Base-by-base conservation (phyloP, 768 basidiomycete genomes). In the Boletus bicolor region DNA sequence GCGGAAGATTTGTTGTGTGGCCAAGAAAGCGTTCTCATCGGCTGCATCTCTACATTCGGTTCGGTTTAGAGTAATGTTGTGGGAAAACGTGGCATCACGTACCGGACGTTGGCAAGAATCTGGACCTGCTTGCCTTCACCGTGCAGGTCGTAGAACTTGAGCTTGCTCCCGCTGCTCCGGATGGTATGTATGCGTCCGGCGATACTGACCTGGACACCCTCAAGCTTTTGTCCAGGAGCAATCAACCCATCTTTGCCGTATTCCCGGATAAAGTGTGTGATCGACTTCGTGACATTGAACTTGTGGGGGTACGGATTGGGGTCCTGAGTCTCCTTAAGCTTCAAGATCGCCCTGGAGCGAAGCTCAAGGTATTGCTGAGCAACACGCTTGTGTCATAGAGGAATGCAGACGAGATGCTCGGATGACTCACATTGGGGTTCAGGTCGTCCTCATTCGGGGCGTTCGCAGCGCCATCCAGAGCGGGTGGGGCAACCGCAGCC, bases 221-320 rank as follows among this genome's bases (percentile, higher is more conserved):
- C 80, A 2, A 91, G 76, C 76, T 85, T 87, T 66, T 77, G 75
- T 24, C 90, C 91, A 24, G 85, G 61, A 4, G 77, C 64, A 57
- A 96, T 83, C 72, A 82, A 80, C 50, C 87, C 90, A 48, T 91
- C 88, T 8, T 63, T 24, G 28, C 90, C 89, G 65, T 91, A 98
- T 52, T 80, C 73, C 5, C 78, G 70, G 70, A 98, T 82, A 75
- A 86, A 99, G 5, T 75, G 67, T 3, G 84, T 75, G 67, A 99
- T 77, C 8, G 91, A 92, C 58, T 74, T 77, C 54, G 87, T 77
- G 21, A 98, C 95, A 62, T 96, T 73, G 76, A 99, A 99, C 84
- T 99, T 99, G 86, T 99, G 97, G 7, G 97, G 97, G 77, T 98
- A 99, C 2, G 97, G 97, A 71, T 95, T 90, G 2, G 95, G 96